phyloP scores from a whole-genome alignment of 768 basidiomycete genomes.

The Calocybe gangraenosa region DNA sequence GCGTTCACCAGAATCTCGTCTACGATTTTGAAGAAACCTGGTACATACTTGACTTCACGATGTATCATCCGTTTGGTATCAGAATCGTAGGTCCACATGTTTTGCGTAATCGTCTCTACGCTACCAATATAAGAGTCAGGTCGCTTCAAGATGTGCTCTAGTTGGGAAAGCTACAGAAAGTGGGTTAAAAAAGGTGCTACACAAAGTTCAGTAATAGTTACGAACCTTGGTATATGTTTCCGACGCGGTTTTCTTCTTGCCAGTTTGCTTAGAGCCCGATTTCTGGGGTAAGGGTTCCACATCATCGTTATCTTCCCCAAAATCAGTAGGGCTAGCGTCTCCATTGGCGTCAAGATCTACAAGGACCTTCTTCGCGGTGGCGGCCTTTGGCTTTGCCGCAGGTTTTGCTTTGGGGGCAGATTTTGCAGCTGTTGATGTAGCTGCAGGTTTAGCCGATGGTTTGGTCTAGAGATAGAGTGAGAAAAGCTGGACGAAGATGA shows the following conservation, averaged over 20 bases:
- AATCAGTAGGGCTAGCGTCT: constrained; percentile 40
- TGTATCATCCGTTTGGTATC: constrained; percentile 80
- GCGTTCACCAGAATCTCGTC: constrained; percentile 99
- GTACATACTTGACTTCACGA: constrained; percentile 85
- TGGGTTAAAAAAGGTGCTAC: not conserved
- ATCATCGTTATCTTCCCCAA: constrained; percentile 38
- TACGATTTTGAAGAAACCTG: constrained; percentile 98
- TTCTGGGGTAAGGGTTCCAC: constrained; percentile 20
- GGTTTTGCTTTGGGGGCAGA: constrained; percentile 39
- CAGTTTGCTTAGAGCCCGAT: constrained; percentile 21
- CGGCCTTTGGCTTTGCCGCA: constrained; percentile 45
- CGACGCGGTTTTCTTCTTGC: constrained; percentile 84
- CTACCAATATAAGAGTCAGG: constrained; percentile 97
- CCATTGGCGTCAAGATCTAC: constrained; percentile 63
- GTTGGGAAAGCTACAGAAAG: constrained; percentile 72
- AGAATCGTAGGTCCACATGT: constrained; percentile 93
- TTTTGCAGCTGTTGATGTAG: constrained; percentile 36
- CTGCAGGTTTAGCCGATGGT: constrained; percentile 37
- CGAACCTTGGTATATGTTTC: constrained; percentile 88
- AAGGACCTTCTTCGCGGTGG: constrained; percentile 67
- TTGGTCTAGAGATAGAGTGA: constrained; percentile 17
- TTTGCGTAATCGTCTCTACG: constrained; percentile 80
- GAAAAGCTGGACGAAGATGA: constrained; percentile 7
- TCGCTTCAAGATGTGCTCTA: constrained; percentile 90
- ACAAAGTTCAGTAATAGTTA: constrained; percentile 1